These are phyloP conservation scores for Epichloe gansuensis DNA, from an alignment of 2,329 filamentous ascomycete species.

Conservation along the genomic window DNA sequence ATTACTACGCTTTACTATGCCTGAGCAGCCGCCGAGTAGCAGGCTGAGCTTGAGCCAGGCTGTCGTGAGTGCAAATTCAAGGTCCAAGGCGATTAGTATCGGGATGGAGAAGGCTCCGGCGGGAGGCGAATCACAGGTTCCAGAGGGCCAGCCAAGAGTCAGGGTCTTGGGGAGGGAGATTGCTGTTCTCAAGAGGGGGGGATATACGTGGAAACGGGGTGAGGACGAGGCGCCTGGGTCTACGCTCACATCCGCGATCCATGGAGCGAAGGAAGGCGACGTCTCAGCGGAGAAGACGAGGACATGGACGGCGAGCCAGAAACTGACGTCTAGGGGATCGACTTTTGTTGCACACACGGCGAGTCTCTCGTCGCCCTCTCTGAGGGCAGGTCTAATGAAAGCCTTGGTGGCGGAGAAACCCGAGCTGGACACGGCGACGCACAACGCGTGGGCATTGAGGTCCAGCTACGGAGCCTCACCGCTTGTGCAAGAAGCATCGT, in stretches of 20 bases:
- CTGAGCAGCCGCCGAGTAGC: conserved; percentile 74
- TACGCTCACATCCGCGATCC: neutral
- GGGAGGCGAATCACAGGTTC: conserved; percentile 59
- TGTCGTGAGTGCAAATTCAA: conserved; percentile 69
- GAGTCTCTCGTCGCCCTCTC: conserved; percentile 22
- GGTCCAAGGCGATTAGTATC: conserved; percentile 60
- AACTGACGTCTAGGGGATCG: conserved; percentile 38
- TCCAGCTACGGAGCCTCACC: conserved; percentile 24
- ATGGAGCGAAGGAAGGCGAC: neutral
- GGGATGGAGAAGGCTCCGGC: conserved; percentile 54
- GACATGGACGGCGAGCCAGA: conserved; percentile 39
- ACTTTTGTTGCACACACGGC: conserved; percentile 43
- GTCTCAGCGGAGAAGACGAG: conserved; percentile 9
- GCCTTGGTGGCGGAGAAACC: conserved; percentile 35
- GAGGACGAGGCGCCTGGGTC: neutral
- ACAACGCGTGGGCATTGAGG: conserved; percentile 42
- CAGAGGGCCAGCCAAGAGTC: conserved; percentile 61
- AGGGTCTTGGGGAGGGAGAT: conserved; percentile 62
- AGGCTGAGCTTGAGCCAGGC: conserved; percentile 72
- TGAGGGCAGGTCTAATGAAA: conserved; percentile 31
- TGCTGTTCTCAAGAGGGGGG: conserved; percentile 59
- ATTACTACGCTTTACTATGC: conserved; percentile 67
- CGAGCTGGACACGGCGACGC: conserved; percentile 38
- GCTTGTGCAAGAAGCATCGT: conserved; percentile 35
- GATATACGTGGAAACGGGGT: conserved; percentile 35